Evolutionary conservation across 352 stramenopile species (phyloP), one percentile per base, ranked within the genome.

Genomic region (Pythium dissimile): DNA sequence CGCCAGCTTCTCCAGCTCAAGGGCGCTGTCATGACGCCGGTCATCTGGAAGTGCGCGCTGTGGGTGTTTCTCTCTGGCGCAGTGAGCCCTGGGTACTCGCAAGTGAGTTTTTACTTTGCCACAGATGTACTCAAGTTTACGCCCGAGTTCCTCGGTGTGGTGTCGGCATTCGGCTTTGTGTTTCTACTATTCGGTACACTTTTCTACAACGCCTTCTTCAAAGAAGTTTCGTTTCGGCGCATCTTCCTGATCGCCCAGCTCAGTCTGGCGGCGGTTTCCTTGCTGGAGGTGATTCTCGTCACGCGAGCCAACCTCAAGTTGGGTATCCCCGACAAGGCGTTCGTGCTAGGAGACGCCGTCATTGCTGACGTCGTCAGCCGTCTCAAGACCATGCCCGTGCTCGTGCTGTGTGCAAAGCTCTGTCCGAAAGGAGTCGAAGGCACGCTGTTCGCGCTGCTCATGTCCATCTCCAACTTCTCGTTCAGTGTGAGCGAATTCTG

Each of bases 381-480:
- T 0, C 66, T 93, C 27, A 93, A 93, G 66, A 88, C 81, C 5
- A 94, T 99, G 71, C 96, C 96, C 3, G 96, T 96, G 35, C 78
- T 99, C 35, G 93, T 98, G 18, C 75, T 99, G 9, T 96, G 94
- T 34, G 92, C 94, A 10, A 92, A 92, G 51, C 66, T 99, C 21
- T 99, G 96, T 55, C 96, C 96, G 9, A 89, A 88, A 44, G 96
- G 96, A 35, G 84, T 98, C 21, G 96, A 99, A 67, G 95, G 95
- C 30, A 97, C 97, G 11, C 71, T 99, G 10, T 99, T 99, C 79
- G 96, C 95, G 6, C 80, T 97, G 37, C 75, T 99, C 45, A 99
- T 99, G 96, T 97, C 86, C 1, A 97, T 98, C 55, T 98, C 95
- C 59, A 98, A 99, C 76, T 94, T 96, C 47, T 96, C 91, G 23